Evolutionary conservation across 2,329 filamentous ascomycete species (phyloP), one percentile per base, ranked within the genome.

Genomic region (Pseudocercospora fuligena): DNA sequence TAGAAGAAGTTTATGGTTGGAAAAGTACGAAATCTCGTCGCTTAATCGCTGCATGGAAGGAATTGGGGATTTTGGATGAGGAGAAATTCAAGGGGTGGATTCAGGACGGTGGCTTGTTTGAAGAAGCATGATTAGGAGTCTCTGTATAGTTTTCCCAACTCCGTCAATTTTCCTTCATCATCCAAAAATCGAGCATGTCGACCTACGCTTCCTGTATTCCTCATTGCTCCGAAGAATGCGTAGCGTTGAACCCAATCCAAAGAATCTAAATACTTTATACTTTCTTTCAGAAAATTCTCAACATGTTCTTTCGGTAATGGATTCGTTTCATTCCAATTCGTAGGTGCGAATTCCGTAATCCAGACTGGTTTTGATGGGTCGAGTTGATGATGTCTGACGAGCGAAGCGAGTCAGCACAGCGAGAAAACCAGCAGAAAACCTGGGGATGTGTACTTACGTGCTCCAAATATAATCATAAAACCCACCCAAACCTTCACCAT

Each of bases 381-480:
- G 11, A 75, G 63, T 65, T 73, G 73, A 53, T 72, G 67, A 53
- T 70, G 65, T 19, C 63, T 66, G n/a, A 53, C 36, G 23, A 33
- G 8, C 40, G 9, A 14, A 33, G 31, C 9, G 29, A 31, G 31
- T 54, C 21, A 54, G 49, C 21, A n/a, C 25, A 61, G 19, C 5
- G 2, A 47, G 19, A 47, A 33, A 33, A 9, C 31, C 31, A 33
- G 2, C 4, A n/a, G n/a, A n/a, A n/a, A n/a, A n/a, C n/a, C n/a
- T n/a, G n/a, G n/a, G n/a, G 31, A 33, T 33, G 29, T 12, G 9
- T 33, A 47, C 63, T 58, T 68, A 72, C 62, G 74, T 74, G 23
- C 56, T 66, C 76, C 76, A 78, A 57, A 78, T 74, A 57, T 78
- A 77, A 58, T 77, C 76, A 62, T 76, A 77, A 29, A 78, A 77